A percentile compares a stretch with the other conserved stretches of the same genome.
Conservation (phyloP, 2,329 filamentous ascomycete genomes). For the Cladosporium phlei region DNA sequence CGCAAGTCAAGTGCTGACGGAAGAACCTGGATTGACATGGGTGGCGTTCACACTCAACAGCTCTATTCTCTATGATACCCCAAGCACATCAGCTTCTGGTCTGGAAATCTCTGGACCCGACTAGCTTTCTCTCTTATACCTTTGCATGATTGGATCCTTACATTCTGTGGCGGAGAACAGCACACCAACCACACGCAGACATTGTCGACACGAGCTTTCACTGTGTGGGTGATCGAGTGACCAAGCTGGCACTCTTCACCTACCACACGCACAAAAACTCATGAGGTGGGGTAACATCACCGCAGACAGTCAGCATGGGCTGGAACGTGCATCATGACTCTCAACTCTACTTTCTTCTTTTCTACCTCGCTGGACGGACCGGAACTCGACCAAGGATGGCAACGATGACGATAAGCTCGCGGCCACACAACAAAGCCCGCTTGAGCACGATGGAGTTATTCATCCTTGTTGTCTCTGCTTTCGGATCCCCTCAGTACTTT, state of each 20-base stretch:
- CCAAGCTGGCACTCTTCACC: neutral
- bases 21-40: slow-evolving; percentile 36
- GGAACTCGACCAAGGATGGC: slow-evolving; percentile 9
- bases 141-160: neutral
- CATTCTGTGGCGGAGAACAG: slow-evolving; percentile 10
- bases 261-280: neutral
- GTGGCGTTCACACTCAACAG: slow-evolving; percentile 24
- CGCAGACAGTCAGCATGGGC: neutral
- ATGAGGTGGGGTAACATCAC: slow-evolving; percentile 10
- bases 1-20: slow-evolving; percentile 34
- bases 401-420: slow-evolving; percentile 16
- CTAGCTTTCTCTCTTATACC: neutral
- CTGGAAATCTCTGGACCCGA: neutral
- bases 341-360: neutral
- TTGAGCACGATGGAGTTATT: slow-evolving; percentile 16
- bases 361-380: neutral
- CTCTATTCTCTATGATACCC: slow-evolving; percentile 16
- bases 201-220: neutral
- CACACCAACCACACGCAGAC: slow-evolving; percentile 8
- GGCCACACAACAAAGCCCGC: slow-evolving; percentile 8
- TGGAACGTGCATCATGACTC: slow-evolving; percentile 9
- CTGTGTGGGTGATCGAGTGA: no score
- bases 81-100: neutral
- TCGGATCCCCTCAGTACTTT: neutral
- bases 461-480: slow-evolving; percentile 4